Percentiles rank a stretch among this genome's conserved stretches.
Evolutionary conservation across 139 green algal species (phyloP).

Genomic region (Coelastrella sp.): DNA sequence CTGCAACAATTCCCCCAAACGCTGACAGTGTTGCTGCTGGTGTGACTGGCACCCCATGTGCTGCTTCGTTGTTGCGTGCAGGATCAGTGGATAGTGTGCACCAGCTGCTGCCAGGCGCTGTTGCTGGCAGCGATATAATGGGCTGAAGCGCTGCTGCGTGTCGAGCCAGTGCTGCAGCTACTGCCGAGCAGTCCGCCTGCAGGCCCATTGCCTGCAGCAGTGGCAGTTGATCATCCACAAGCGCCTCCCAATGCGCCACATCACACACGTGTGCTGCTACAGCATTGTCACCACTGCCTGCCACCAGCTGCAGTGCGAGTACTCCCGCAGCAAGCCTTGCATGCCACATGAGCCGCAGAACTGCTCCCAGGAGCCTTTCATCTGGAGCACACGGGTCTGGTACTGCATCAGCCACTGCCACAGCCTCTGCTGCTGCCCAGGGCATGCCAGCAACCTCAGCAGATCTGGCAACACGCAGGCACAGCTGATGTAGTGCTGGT

Average conservation of each 20-base stretch:
- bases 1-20: neutral
- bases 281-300: neutral
- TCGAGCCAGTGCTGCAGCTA: slow-evolving; percentile 25
- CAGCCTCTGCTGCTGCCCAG: slow-evolving; percentile 51
- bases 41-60: neutral
- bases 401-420: slow-evolving; percentile 51
- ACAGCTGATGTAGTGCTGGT: slow-evolving; percentile 18
- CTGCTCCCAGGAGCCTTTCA: neutral
- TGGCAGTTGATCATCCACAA: slow-evolving; percentile 2
- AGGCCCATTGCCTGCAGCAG: slow-evolving; percentile 32
- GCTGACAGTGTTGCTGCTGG: neutral
- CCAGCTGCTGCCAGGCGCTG: neutral
- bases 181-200: slow-evolving; percentile 6
- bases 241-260: slow-evolving; percentile 22
- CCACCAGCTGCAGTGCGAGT: slow-evolving; percentile 27
- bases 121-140: slow-evolving; percentile 1
- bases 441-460: slow-evolving; percentile 50
- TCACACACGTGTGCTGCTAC: slow-evolving; percentile 4
- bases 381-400: neutral
- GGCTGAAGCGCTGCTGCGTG: slow-evolving; percentile 38
- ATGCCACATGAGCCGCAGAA: slow-evolving; percentile 42
- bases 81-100: neutral
- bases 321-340: slow-evolving; percentile 42
- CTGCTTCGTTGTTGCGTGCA: neutral
- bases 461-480: slow-evolving; percentile 25